Evolutionary conservation across 148 eudicot genomes (phyloP).

Genomic region (Beta vulgaris): DNA sequence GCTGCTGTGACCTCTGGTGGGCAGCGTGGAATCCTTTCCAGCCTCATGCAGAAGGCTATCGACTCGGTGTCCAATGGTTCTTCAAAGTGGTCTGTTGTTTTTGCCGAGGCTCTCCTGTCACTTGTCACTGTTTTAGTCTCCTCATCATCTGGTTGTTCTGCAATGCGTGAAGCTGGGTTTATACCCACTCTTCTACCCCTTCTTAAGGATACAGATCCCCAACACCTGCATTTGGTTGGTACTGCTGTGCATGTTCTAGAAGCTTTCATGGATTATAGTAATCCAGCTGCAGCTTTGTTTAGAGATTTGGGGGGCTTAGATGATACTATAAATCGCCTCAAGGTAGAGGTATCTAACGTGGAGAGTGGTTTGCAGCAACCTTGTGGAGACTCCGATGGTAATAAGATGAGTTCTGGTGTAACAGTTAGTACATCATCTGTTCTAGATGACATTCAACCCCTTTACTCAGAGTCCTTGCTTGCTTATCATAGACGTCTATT

Average conservation of each 20-base stretch:
- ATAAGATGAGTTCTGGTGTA: slow-evolving; percentile 29
- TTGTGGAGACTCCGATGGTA: slow-evolving; percentile 42
- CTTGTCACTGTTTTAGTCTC: slow-evolving; percentile 89
- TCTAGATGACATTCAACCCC: slow-evolving; percentile 62
- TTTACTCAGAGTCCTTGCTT: slow-evolving; percentile 82
- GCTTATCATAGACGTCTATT: slow-evolving; percentile 76
- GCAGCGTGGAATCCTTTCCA: slow-evolving; percentile 93
- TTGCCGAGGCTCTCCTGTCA: slow-evolving; percentile 87
- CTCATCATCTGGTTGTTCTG: slow-evolving; percentile 90
- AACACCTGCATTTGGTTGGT: slow-evolving; percentile 89
- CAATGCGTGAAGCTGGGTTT: slow-evolving; percentile 99
- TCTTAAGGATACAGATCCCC: slow-evolving; percentile 87
- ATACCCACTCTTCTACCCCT: slow-evolving; percentile 96
- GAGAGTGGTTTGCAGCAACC: slow-evolving; percentile 59
- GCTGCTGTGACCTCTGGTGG: slow-evolving; percentile 98
- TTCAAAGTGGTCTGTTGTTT: slow-evolving; percentile 80
- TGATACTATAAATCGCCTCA: slow-evolving; percentile 84
- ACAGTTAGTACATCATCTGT: slow-evolving; percentile 38
- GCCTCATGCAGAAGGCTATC: slow-evolving; percentile 97
- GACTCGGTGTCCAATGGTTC: slow-evolving; percentile 65
- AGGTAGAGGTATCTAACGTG: slow-evolving; percentile 69
- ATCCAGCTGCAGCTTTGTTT: slow-evolving; percentile 96
- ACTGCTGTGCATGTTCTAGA: slow-evolving; percentile 97
- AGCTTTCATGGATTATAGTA: slow-evolving; percentile 98
- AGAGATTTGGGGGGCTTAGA: slow-evolving; percentile 97